phyloP scores from a whole-genome alignment of 208 protist genomes.

The Trichomonas gallinae region DNA sequence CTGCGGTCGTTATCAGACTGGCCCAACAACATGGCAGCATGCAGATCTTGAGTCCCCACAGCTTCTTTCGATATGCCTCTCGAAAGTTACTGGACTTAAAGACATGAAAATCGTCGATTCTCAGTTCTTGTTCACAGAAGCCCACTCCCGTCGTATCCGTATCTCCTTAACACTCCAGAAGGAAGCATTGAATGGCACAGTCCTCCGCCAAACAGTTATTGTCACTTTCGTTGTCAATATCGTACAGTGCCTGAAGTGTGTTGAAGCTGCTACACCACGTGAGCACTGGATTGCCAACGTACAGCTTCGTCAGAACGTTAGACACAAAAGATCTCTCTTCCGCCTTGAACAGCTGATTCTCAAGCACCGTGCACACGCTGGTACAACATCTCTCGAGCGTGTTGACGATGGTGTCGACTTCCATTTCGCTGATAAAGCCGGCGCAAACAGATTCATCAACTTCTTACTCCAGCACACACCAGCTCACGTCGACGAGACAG shows the following conservation, averaged over 20 bases:
- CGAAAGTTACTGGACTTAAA: background rate
- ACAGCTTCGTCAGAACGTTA: background rate
- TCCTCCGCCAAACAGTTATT: background rate
- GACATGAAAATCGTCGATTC: background rate
- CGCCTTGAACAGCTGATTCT: background rate
- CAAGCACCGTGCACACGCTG: background rate
- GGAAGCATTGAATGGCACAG: background rate
- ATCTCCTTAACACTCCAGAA: slow-evolving; percentile 7
- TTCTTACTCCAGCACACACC: background rate
- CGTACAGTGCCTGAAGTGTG: background rate
- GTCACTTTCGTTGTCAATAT: background rate
- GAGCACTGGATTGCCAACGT: slow-evolving; percentile 20
- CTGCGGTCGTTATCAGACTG: slow-evolving; percentile 1
- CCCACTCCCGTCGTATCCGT: background rate
- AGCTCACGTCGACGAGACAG: background rate
- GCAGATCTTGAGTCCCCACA: background rate
- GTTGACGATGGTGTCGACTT: background rate
- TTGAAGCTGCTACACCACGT: slow-evolving; percentile 4
- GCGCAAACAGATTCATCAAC: background rate
- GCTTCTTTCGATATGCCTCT: background rate
- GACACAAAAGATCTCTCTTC: background rate
- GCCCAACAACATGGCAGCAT: background rate
- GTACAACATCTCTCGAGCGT: background rate
- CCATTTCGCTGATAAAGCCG: background rate
- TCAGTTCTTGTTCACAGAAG: slow-evolving; percentile 9